A percentile compares a stretch with the other conserved stretches of the same genome.
Evolutionary conservation across 257 asterid genomes (phyloP).

Genomic region (Paraleonurus japonicus): DNA sequence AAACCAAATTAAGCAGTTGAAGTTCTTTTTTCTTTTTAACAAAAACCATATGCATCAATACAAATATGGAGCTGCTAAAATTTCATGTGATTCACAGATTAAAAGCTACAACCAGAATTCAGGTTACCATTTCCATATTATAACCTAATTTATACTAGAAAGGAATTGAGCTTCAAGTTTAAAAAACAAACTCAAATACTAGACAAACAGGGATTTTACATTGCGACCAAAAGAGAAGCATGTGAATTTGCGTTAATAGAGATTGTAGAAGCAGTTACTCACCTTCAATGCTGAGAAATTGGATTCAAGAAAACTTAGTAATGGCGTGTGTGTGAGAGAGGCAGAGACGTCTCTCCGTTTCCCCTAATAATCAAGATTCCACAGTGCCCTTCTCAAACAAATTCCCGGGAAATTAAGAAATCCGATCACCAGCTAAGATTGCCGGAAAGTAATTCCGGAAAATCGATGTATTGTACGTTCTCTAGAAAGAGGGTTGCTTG

Average conservation of each 20-base stretch:
- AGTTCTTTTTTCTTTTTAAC: too few relatives aligned
- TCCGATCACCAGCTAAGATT: slow-evolving; percentile 28
- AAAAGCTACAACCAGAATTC: not conserved
- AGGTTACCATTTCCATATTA: not conserved
- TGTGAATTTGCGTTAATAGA: not conserved
- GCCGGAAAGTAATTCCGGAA: too few relatives aligned
- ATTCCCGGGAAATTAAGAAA: slow-evolving; percentile 19
- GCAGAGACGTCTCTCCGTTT: slow-evolving; percentile 9
- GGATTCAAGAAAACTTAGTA: not conserved
- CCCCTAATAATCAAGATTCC: slow-evolving; percentile 34
- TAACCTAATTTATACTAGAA: not conserved
- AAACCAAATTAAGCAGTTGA: too few relatives aligned
- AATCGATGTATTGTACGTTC: too few relatives aligned
- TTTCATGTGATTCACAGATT: not conserved
- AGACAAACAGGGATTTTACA: not conserved
- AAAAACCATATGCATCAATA: not conserved
- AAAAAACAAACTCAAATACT: not conserved
- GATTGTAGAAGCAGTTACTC: too few relatives aligned
- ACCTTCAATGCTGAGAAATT: not conserved
- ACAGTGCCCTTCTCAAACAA: slow-evolving; percentile 3
- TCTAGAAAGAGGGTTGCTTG: too few relatives aligned
- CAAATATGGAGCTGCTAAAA: not conserved
- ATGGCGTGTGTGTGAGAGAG: not conserved
- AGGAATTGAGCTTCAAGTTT: slow-evolving; percentile 1
- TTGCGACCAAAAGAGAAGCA: not conserved